These are phyloP conservation scores for Fistulina hepatica DNA, from an alignment of 1,284 basidiomycete species.

Conservation along the genomic window DNA sequence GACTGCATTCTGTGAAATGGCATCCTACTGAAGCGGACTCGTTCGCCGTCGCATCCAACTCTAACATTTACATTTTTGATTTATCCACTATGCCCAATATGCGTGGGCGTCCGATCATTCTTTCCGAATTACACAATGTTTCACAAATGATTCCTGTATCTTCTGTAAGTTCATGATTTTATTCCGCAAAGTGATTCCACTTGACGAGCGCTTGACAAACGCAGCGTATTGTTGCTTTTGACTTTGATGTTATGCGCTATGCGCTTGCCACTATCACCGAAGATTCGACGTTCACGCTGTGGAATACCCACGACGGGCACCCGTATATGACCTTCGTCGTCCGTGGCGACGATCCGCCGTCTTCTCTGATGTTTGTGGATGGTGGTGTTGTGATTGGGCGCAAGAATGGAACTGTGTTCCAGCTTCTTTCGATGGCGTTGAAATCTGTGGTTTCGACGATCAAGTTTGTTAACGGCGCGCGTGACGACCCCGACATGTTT, in stretches of 20 bases:
- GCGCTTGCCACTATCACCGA: slow-evolving; percentile 71
- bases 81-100: slow-evolving; percentile 49
- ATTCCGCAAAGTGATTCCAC: neutral
- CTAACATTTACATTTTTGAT: slow-evolving; percentile 62
- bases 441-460: slow-evolving; percentile 66
- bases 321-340: slow-evolving; percentile 66
- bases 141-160: slow-evolving; percentile 53
- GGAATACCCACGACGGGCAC: slow-evolving; percentile 64
- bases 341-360: slow-evolving; percentile 65
- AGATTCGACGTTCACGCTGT: slow-evolving; percentile 66
- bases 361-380: slow-evolving; percentile 70
- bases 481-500: slow-evolving; percentile 71
- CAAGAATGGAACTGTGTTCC: slow-evolving; percentile 70
- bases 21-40: slow-evolving; percentile 65
- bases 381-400: slow-evolving; percentile 69
- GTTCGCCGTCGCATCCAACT: slow-evolving; percentile 68
- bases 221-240: slow-evolving; percentile 67
- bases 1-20: slow-evolving; percentile 72
- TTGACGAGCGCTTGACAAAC: slow-evolving; percentile 19
- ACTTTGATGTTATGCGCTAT: slow-evolving; percentile 65
- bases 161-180: slow-evolving; percentile 39
- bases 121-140: slow-evolving; percentile 54
- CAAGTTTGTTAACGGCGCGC: slow-evolving; percentile 58
- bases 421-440: slow-evolving; percentile 58
- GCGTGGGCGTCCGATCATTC: slow-evolving; percentile 50